Base-by-base conservation (phyloP, 2,329 filamentous ascomycete genomes). In the Paecilomyces variotii region DNA sequence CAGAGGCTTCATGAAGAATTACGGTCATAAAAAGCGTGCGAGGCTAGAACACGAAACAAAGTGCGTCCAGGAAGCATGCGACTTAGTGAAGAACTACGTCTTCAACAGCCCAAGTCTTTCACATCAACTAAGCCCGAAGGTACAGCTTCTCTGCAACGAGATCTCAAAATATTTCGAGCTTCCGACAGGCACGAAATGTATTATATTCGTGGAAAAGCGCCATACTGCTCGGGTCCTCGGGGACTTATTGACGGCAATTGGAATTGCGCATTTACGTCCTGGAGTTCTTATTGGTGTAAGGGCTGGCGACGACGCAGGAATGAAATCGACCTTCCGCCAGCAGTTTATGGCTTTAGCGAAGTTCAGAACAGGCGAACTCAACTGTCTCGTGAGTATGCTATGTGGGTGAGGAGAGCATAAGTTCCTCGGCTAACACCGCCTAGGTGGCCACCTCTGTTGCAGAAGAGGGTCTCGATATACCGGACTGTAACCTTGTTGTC, bases 171-270 rank as follows among this genome's bases (percentile, higher is more conserved):
- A 87, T 55, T 97, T 91, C 66, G 75, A 81, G 32, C 72, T 79
- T 1, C 74, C 78, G 2, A 80, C 79, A 1, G 79, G 85, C 5
- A 78, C 81, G 28, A 86, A 87, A 60, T 96, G 91, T 67, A 96
- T 99, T 57, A 84, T 97, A 0, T 97, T 99, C 71, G 91, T 96
- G 0, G 81, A 90, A 61, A 82, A 88, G 69, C 82, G 91, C 49
- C 85, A 88, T 62, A 93, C 91, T 0, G 93, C 92, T 0, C 82
- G 84, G 19, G 73, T 95, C 14, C 77, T 99, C 1, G 78, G 82
- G 0, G 84, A 88, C 51, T 77, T 96, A 0, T 87, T 96, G 61
- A 72, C 78, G 0, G 70, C 73, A 0, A 78, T 91, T 58, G 76
- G 78, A 0, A 81, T 87, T 3, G 76, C 78, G 0, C 79, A 86